Evolutionary conservation across 1,139 yeast species (phyloP).

Genomic region (Geotrichum klebahnii): DNA sequence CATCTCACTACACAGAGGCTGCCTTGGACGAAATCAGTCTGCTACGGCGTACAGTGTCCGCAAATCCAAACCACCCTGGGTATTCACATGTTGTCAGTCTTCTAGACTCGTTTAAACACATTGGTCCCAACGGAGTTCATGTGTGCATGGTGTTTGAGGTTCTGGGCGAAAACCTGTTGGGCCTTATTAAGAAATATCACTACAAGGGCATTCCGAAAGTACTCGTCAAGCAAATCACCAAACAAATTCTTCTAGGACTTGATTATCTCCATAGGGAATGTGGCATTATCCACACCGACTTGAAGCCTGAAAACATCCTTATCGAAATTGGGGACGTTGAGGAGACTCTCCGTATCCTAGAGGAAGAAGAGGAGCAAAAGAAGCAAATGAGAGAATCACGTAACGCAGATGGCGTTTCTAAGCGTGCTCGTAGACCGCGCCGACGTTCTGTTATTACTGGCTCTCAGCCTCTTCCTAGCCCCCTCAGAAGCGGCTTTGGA

Average conservation of each 20-base stretch:
- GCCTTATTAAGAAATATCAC: slow-evolving; percentile 60
- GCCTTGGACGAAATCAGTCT: slow-evolving; percentile 80
- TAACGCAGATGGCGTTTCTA: slow-evolving; percentile 23
- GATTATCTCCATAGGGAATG: slow-evolving; percentile 80
- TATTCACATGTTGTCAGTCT: slow-evolving; percentile 64
- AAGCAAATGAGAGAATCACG: slow-evolving; percentile 24
- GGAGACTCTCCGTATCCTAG: slow-evolving; percentile 56
- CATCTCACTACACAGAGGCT: slow-evolving; percentile 68
- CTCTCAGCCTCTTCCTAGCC: slow-evolving; percentile 80
- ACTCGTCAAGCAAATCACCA: slow-evolving; percentile 75
- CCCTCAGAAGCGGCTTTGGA: slow-evolving; percentile 45
- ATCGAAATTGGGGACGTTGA: slow-evolving; percentile 77
- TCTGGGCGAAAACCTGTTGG: slow-evolving; percentile 73
- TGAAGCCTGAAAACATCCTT: slow-evolving; percentile 86
- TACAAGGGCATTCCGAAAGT: slow-evolving; percentile 71
- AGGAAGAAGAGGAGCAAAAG: slow-evolving; percentile 43
- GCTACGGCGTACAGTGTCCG: slow-evolving; percentile 47
- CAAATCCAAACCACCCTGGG: slow-evolving; percentile 64
- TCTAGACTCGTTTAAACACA: slow-evolving; percentile 69
- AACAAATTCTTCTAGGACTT: slow-evolving; percentile 68
- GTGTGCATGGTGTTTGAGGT: slow-evolving; percentile 90
- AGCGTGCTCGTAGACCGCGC: slow-evolving; percentile 48
- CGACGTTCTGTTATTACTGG: slow-evolving; percentile 78
- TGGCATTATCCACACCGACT: slow-evolving; percentile 88
- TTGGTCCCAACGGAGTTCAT: slow-evolving; percentile 78